Percentiles rank a stretch among this genome's conserved stretches.
Conservation (phyloP, 1,284 basidiomycete species). For the Tetrapyrgos nigripes region DNA sequence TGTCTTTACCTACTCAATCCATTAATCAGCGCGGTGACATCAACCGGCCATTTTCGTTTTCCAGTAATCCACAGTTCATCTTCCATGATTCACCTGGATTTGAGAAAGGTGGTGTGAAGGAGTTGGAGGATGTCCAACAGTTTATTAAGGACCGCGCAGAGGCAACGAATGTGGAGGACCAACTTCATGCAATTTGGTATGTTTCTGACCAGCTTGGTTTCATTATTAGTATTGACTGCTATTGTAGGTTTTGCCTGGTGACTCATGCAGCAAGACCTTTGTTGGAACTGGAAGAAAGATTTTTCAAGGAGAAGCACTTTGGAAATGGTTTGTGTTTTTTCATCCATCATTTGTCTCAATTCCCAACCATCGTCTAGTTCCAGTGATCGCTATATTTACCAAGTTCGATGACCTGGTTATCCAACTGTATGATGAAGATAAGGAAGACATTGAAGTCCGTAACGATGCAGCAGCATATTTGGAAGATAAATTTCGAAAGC, state of each 20-base stretch:
- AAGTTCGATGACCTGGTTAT: constrained; percentile 31
- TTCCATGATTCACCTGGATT: too few species aligned
- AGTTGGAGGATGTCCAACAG: constrained; percentile 22
- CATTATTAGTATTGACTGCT: not conserved
- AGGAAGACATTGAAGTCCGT: not conserved
- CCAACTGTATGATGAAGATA: constrained; percentile 1
- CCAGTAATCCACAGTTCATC: constrained; percentile 27
- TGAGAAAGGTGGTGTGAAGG: constrained; percentile 24
- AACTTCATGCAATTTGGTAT: constrained; percentile 34
- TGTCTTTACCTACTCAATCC: not conserved
- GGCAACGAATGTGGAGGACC: constrained; percentile 20
- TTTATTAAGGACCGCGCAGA: constrained; percentile 24
- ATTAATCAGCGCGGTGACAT: constrained; percentile 29
- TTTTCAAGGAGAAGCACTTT: constrained; percentile 27
- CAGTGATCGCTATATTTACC: constrained; percentile 35
- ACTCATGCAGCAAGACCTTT: constrained; percentile 27
- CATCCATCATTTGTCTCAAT: not conserved
- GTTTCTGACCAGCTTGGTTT: not conserved
- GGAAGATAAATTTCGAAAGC: not conserved
- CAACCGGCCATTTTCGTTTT: constrained; percentile 22
- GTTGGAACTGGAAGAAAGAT: constrained; percentile 29
- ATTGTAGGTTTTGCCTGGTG: constrained; percentile 29
- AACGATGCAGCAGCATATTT: constrained; percentile 8
- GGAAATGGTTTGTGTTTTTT: constrained; percentile 16
- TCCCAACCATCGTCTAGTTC: constrained; percentile 22